These are phyloP conservation scores for Mycena olivaceomarginata DNA, from an alignment of 768 basidiomycete species.

Conservation along the genomic window DNA sequence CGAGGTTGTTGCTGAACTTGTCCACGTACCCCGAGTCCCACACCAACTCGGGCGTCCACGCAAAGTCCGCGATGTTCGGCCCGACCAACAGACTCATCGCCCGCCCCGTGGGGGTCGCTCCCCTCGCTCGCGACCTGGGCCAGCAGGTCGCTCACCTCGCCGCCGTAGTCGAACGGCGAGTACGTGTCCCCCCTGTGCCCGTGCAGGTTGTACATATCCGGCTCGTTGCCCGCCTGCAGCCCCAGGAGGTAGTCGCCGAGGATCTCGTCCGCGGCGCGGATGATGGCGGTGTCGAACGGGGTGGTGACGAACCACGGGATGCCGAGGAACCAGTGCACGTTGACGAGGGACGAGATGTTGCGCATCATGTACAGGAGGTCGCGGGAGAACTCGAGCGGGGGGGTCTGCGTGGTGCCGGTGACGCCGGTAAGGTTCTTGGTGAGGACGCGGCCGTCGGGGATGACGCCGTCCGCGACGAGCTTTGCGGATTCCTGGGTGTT, in stretches of 20 bases:
- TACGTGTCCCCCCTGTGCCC: not conserved
- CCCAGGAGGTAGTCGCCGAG: slow-evolving; percentile 25
- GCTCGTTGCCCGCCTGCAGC: not conserved
- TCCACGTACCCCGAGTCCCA: not conserved
- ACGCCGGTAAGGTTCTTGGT: slow-evolving; percentile 41
- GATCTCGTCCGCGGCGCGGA: slow-evolving; percentile 23
- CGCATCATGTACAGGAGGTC: slow-evolving; percentile 71
- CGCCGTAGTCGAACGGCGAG: slow-evolving; percentile 4
- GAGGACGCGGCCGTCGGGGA: slow-evolving; percentile 63
- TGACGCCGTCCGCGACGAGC: slow-evolving; percentile 63
- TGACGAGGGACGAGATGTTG: slow-evolving; percentile 64
- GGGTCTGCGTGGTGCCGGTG: slow-evolving; percentile 63
- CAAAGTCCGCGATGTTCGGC: not conserved
- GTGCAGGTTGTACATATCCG: not conserved
- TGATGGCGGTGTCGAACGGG: slow-evolving; percentile 17
- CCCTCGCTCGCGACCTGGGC: not conserved
- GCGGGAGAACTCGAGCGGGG: slow-evolving; percentile 66
- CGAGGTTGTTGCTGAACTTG: slow-evolving; percentile 48
- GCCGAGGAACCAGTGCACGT: slow-evolving; percentile 69
- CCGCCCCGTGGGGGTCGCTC: not conserved
- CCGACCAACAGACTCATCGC: slow-evolving; percentile 57
- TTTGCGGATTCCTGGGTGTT: no score
- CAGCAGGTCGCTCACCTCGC: not conserved
- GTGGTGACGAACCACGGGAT: slow-evolving; percentile 32
- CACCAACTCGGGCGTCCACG: not conserved